Evolutionary conservation across 345 rosid genomes (phyloP).

Genomic region (Salix koriyanagi): DNA sequence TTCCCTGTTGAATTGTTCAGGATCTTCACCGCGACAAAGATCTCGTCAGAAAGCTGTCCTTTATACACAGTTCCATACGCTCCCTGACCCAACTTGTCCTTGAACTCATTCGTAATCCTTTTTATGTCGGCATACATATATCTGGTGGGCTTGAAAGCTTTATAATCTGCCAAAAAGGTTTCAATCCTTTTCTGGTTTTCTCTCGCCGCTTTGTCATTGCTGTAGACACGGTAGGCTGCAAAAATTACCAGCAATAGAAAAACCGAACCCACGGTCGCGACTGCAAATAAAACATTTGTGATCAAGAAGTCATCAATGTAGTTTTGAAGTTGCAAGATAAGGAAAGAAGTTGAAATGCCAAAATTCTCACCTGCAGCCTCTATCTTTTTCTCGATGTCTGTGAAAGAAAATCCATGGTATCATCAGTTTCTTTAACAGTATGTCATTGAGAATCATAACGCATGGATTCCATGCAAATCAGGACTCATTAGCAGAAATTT

Average conservation of each 20-base stretch:
- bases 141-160: conserved; percentile 22
- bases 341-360: neutral
- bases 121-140: conserved; percentile 13
- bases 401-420: no score
- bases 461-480: no score
- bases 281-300: neutral
- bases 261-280: neutral
- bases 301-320: neutral
- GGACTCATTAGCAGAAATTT: no score
- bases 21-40: conserved; percentile 23
- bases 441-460: no score
- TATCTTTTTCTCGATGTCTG: neutral
- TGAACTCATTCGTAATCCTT: conserved; percentile 21
- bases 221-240: neutral
- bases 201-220: conserved; percentile 4
- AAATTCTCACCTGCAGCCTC: conserved; percentile 1
- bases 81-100: conserved; percentile 22
- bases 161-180: conserved; percentile 24
- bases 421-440: no score
- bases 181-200: conserved; percentile 7
- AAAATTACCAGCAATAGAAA: neutral
- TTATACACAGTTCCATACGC: conserved; percentile 23
- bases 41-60: conserved; percentile 22
- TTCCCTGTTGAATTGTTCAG: conserved; percentile 16
- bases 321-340: neutral